phyloP scores from a whole-genome alignment of 2,329 filamentous ascomycete species.

The Arthroderma sp. region DNA sequence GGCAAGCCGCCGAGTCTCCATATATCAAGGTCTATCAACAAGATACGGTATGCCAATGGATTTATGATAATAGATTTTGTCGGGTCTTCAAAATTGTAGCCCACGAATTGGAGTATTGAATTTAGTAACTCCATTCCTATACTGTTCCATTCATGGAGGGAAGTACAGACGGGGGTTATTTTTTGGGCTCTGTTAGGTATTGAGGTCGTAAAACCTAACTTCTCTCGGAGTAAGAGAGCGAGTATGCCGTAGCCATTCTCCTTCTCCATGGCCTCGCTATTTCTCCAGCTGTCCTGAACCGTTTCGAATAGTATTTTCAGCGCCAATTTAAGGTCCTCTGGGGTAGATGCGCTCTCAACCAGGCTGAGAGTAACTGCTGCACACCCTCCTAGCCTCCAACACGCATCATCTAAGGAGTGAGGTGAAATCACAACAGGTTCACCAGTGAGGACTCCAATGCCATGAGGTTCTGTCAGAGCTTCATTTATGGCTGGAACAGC shows the following conservation, averaged over 20 bases:
- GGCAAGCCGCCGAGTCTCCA: conserved; percentile 69
- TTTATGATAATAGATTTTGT: conserved; percentile 90
- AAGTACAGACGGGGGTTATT: conserved; percentile 23
- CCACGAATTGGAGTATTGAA: conserved; percentile 71
- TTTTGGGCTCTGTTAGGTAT: conserved; percentile 29
- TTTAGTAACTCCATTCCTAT: conserved; percentile 53
- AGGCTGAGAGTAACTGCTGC: conserved; percentile 73
- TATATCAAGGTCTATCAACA: conserved; percentile 84
- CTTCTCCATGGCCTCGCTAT: conserved; percentile 95
- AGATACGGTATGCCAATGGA: conserved; percentile 79
- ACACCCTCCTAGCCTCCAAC: conserved; percentile 88
- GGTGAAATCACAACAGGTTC: conserved; percentile 70
- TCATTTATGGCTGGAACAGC: conserved; percentile 80
- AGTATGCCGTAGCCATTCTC: conserved; percentile 88
- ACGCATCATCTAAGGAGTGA: conserved; percentile 75
- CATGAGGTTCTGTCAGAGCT: conserved; percentile 66
- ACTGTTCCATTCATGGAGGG: conserved; percentile 35
- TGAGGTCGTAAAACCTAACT: conserved; percentile 39
- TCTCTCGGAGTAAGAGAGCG: conserved; percentile 68
- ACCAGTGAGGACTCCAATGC: conserved; percentile 69
- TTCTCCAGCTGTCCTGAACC: conserved; percentile 85
- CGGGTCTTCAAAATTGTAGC: conserved; percentile 67
- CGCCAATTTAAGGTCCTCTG: conserved; percentile 59
- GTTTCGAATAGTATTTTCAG: conserved; percentile 75
- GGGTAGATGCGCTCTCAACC: conserved; percentile 59